Evolutionary conservation across 345 rosid species (phyloP).

Genomic region (Eutrema japonicum): DNA sequence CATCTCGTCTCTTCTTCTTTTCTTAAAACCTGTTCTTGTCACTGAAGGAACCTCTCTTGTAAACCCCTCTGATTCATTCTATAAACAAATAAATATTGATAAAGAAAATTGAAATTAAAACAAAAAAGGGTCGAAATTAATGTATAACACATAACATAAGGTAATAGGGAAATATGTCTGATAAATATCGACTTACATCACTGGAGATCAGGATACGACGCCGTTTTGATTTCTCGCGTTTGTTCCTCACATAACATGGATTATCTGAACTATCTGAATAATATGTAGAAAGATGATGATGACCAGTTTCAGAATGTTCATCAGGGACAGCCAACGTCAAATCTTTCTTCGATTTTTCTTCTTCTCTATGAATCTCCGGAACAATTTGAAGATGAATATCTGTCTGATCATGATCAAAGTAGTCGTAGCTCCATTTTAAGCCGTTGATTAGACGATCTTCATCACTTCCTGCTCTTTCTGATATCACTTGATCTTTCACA

Average conservation of each 20-base stretch:
- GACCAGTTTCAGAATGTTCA: constrained; percentile 64
- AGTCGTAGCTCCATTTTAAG: constrained; percentile 26
- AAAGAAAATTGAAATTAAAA: neutral
- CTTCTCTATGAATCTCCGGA: constrained; percentile 38
- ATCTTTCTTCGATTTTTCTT: constrained; percentile 2
- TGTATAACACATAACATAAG: neutral
- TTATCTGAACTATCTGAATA: constrained; percentile 23
- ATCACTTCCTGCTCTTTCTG: constrained; percentile 12
- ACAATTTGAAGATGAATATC: constrained; percentile 40
- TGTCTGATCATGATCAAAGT: constrained; percentile 33
- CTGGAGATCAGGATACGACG: constrained; percentile 9
- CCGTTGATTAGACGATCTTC: constrained; percentile 18
- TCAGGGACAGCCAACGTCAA: constrained; percentile 49
- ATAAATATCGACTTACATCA: constrained; percentile 34
- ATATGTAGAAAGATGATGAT: constrained; percentile 9
- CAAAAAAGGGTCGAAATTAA: neutral
- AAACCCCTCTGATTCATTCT: constrained; percentile 29
- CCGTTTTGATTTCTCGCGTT: constrained; percentile 19
- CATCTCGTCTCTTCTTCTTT: constrained; percentile 61
- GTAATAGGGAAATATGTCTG: neutral
- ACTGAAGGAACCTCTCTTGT: constrained; percentile 43
- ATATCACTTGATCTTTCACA: constrained; percentile 1
- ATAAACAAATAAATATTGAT: neutral
- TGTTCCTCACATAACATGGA: constrained; percentile 33
- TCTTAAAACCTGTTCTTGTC: constrained; percentile 36